These are phyloP conservation scores for Fusarium scirpi DNA, from an alignment of 2,329 filamentous ascomycete species.

Conservation along the genomic window DNA sequence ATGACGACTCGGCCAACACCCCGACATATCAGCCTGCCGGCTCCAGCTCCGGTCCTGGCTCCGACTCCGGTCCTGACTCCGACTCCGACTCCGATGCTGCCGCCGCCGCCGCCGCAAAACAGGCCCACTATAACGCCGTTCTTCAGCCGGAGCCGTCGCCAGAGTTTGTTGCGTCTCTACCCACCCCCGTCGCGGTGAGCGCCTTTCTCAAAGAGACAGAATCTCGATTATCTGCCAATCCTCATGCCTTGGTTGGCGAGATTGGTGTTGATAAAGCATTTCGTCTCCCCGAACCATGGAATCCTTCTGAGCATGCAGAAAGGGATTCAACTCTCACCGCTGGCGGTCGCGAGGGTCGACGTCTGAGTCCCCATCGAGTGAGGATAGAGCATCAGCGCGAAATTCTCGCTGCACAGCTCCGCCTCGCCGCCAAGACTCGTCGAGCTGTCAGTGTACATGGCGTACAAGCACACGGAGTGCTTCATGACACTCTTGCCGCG, in stretches of 20 bases:
- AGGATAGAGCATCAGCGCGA: constrained; percentile 75
- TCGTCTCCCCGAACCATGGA: constrained; percentile 74
- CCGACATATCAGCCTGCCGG: constrained; percentile 53
- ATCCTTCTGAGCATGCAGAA: constrained; percentile 49
- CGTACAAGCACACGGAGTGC: constrained; percentile 79
- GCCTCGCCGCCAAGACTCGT: constrained; percentile 74
- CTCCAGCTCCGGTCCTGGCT: constrained; percentile 4
- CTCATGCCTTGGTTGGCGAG: constrained; percentile 78
- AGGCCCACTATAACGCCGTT: constrained; percentile 74
- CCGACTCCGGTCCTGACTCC: constrained; percentile 3
- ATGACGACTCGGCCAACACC: constrained; percentile 64
- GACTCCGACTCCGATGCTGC: constrained; percentile 21
- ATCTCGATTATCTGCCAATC: constrained; percentile 66
- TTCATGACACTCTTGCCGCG: constrained; percentile 73
- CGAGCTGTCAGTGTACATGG: constrained; percentile 78
- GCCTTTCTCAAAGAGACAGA: constrained; percentile 68
- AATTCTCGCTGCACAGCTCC: constrained; percentile 76
- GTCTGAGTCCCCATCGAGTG: constrained; percentile 75
- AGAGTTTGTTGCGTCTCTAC: constrained; percentile 63
- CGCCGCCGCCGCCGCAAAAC: constrained; percentile 55
- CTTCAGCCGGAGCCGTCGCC: constrained; percentile 65
- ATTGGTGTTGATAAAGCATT: constrained; percentile 83
- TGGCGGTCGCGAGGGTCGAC: constrained; percentile 76
- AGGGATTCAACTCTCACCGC: constrained; percentile 65
- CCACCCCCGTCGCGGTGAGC: constrained; percentile 70